Conservation (phyloP, 306 rosid genomes). For the Gleditsia sinensis region DNA sequence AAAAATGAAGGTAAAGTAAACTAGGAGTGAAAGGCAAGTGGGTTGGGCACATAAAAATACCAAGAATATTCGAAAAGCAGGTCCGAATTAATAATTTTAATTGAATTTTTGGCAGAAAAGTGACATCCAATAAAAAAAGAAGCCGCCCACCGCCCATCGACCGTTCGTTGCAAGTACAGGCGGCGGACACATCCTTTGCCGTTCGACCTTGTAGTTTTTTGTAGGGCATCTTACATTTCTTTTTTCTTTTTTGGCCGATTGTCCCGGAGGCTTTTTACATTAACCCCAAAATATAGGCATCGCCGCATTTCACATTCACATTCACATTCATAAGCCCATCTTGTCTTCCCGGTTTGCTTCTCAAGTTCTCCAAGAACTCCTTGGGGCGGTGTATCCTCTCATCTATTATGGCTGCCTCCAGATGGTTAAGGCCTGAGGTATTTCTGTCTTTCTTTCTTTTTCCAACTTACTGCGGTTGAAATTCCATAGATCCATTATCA, state of each 20-base stretch:
- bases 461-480: background rate
- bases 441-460: background rate
- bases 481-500: background rate
- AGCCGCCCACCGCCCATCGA: too few relatives aligned
- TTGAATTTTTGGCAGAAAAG: background rate
- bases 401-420: constrained; percentile 45
- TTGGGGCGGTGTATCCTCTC: constrained; percentile 26
- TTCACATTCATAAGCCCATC: background rate
- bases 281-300: background rate
- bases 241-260: too few relatives aligned
- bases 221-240: too few relatives aligned
- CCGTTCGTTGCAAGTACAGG: too few relatives aligned
- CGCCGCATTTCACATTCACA: background rate
- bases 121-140: constrained; percentile 10
- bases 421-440: constrained; percentile 96
- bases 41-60: background rate
- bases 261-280: too few relatives aligned
- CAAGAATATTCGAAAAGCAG: background rate
- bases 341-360: constrained; percentile 1
- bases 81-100: background rate
- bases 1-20: too few relatives aligned
- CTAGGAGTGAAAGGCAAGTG: too few relatives aligned
- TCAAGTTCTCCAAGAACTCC: constrained; percentile 17
- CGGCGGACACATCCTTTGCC: too few relatives aligned
- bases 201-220: too few relatives aligned